Conservation (phyloP, 1,284 basidiomycete species). For the Boletus sp. region DNA sequence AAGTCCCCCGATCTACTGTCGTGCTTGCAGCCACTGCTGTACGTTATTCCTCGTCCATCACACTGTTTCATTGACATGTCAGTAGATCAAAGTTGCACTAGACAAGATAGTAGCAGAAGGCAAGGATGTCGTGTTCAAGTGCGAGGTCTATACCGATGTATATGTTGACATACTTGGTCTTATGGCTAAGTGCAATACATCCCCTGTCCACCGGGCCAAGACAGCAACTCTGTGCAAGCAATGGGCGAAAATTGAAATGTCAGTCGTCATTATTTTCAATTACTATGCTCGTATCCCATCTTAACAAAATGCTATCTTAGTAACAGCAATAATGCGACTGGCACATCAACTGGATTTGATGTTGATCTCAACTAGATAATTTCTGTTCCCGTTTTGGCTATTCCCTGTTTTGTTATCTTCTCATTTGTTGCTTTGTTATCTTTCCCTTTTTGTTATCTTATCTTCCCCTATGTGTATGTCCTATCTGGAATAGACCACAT, state of each 20-base stretch:
- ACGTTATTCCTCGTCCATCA: background rate
- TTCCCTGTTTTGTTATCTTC: no score
- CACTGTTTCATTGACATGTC: background rate
- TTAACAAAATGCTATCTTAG: background rate
- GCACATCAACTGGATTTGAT: no score
- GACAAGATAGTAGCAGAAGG: background rate
- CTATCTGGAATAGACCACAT: no score
- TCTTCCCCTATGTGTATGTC: no score
- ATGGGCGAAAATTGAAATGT: background rate
- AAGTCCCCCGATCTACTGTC: background rate
- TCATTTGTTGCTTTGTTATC: no score
- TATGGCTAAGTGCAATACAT: slow-evolving; percentile 12
- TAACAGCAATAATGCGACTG: no score
- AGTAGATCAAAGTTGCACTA: slow-evolving; percentile 2
- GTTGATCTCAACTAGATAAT: no score
- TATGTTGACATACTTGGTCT: slow-evolving; percentile 9
- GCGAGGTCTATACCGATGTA: slow-evolving; percentile 9
- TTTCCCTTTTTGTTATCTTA: no score
- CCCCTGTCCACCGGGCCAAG: slow-evolving; percentile 1
- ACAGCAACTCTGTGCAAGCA: no score
- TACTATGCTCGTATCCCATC: background rate
- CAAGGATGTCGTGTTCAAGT: slow-evolving; percentile 15
- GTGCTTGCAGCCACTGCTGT: background rate
- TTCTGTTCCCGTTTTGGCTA: no score
- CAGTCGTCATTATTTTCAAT: no score